Evolutionary conservation across 1,284 basidiomycete genomes (phyloP), one percentile per base, ranked within the genome.

Genomic region (Hemileia vastatrix): DNA sequence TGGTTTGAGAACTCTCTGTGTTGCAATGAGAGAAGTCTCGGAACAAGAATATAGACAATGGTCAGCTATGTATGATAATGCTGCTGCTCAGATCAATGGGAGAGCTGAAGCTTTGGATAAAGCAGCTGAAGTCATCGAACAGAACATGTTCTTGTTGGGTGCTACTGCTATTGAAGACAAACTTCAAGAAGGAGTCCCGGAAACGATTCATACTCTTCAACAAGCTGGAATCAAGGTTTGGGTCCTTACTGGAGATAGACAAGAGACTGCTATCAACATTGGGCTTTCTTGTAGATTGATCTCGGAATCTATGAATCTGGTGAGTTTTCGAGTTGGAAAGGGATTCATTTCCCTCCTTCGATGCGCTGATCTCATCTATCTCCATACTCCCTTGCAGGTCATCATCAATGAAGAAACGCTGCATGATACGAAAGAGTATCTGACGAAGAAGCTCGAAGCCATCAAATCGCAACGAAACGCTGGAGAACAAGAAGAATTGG

Each of bases 111-210:
- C 90, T 9, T 81, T 98, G 32, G 94, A 97, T 77, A 83, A 85
- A 68, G 94, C 90, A 0, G 92, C 94, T 1, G 95, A 97, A 75
- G 80, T 93, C 64, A 94, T 98, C 66, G 94, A 98, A 79, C 87
- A 88, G 73, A 90, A 97, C 67, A 79, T 98, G 70, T 86, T 88
- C 69, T 74, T 98, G 19, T 81, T 98, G 1, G 95, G 94, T 9
- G 94, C 94, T 6, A 98, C 95, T 1, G 95, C 95, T 6, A 93
- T 98, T 69, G 94, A 98, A 77, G 94, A 98, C 77, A 96, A 95
- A 77, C 79, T 98, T 33, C 94, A 98, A 76, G 94, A 98, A 58
- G 94, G 95, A 49, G 95, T 98, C 0, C 95, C 95, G 0, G 95
- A 98, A 71, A 87, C 95, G 2, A 98, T 98, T 64, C 92, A 97